These are phyloP conservation scores for Herpetomonas tarakana DNA, from an alignment of 208 protist genomes.

Conservation along the genomic window DNA sequence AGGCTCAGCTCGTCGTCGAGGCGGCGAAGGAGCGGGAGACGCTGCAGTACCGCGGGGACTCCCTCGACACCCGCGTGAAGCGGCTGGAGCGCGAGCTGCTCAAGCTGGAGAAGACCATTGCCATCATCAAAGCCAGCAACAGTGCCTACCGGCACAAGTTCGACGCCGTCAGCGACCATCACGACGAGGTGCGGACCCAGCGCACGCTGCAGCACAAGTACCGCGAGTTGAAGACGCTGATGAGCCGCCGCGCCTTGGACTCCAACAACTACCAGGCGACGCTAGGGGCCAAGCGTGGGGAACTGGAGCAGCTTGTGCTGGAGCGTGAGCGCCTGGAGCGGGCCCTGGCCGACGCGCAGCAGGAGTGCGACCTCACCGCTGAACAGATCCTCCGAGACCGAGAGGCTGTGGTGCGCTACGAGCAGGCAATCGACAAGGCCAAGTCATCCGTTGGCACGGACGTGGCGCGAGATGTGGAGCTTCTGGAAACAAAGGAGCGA, in stretches of 20 bases:
- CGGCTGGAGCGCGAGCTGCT: conserved; percentile 70
- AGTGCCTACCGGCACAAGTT: conserved; percentile 76
- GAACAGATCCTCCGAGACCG: conserved; percentile 34
- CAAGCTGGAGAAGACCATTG: conserved; percentile 84
- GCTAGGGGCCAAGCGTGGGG: conserved; percentile 31
- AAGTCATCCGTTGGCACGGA: conserved; percentile 22
- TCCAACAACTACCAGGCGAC: conserved; percentile 63
- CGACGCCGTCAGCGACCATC: conserved; percentile 41
- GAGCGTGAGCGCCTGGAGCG: conserved; percentile 25
- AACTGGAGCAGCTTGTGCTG: conserved; percentile 38
- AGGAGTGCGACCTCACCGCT: conserved; percentile 32
- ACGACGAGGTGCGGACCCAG: conserved; percentile 51
- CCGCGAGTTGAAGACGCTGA: conserved; percentile 52
- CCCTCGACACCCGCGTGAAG: conserved; percentile 71
- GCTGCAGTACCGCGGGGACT: conserved; percentile 81
- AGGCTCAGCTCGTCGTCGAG: conserved; percentile 83
- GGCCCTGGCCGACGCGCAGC: conserved; percentile 34
- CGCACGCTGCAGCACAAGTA: conserved; percentile 61
- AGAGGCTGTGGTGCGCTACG: conserved; percentile 61
- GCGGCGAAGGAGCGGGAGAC: conserved; percentile 84
- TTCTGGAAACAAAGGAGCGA: conserved; percentile 45
- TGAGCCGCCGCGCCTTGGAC: conserved; percentile 63
- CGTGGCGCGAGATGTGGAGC: conserved; percentile 42
- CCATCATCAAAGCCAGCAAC: conserved; percentile 75
- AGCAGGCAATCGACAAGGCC: conserved; percentile 59